Evolutionary conservation across 2,329 filamentous ascomycete genomes (phyloP).

Genomic region (Albifimbria verrucaria): DNA sequence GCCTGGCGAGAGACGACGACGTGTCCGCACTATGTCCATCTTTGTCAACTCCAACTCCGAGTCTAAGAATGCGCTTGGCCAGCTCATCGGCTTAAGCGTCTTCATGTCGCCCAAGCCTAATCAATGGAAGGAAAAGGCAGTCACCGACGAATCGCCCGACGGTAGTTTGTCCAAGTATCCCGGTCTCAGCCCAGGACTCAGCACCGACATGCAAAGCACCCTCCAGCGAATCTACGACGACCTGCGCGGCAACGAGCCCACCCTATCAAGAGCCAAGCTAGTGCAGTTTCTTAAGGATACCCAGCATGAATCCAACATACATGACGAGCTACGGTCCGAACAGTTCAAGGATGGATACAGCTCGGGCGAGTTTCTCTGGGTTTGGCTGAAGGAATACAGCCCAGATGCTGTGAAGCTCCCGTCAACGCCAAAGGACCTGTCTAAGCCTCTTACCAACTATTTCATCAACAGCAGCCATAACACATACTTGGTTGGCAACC

Average conservation of each 20-base stretch:
- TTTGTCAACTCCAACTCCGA: conserved; percentile 32
- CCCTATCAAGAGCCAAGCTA: conserved; percentile 35
- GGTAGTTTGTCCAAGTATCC: conserved; percentile 14
- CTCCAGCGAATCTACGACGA: conserved; percentile 45
- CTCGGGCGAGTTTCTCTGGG: conserved; percentile 47
- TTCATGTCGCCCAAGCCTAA: conserved; percentile 24
- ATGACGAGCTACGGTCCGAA: too few relatives aligned
- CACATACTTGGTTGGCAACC: conserved; percentile 85
- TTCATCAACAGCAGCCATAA: conserved; percentile 96
- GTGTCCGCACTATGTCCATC: conserved; percentile 35
- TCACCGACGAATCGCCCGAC: conserved; percentile 20
- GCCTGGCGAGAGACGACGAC: conserved; percentile 19
- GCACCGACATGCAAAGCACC: conserved; percentile 44
- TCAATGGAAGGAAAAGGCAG: conserved; percentile 14
- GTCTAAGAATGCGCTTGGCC: conserved; percentile 23
- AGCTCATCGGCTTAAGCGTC: conserved; percentile 31
- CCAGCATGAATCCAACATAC: conserved; percentile 43
- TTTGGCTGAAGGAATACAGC: conserved; percentile 41
- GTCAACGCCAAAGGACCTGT: conserved; percentile 51
- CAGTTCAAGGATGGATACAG: conserved; percentile 39
- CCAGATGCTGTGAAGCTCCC: conserved; percentile 41
- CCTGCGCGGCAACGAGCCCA: conserved; percentile 31
- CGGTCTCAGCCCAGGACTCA: conserved; percentile 37
- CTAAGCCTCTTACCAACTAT: conserved; percentile 77
- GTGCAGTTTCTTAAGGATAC: conserved; percentile 44